phyloP scores from a whole-genome alignment of 2,329 filamentous ascomycete genomes.

The Aspergillus sp. region DNA sequence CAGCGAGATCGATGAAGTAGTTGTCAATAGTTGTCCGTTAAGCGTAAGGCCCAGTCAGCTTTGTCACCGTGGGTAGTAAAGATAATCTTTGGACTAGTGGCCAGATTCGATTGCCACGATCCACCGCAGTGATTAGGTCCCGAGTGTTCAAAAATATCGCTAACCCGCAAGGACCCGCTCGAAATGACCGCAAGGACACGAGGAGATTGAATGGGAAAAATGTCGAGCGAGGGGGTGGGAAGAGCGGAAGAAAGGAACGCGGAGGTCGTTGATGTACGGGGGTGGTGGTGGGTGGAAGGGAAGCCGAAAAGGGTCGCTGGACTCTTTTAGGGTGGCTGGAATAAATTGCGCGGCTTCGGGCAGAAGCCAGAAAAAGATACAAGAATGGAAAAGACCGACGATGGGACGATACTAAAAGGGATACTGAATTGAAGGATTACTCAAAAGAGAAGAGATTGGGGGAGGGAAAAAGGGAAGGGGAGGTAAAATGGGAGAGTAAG shows the following conservation, averaged over 20 bases:
- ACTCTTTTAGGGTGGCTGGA: slow-evolving; percentile 34
- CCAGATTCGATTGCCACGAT: slow-evolving; percentile 17
- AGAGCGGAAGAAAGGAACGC: slow-evolving; percentile 19
- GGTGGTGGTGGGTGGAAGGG: slow-evolving; percentile 12
- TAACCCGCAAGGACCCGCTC: slow-evolving; percentile 20
- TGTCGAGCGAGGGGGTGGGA: slow-evolving; percentile 22
- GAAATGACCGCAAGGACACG: slow-evolving; percentile 22
- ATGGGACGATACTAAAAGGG: slow-evolving; percentile 15
- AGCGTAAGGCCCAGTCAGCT: slow-evolving; percentile 14
- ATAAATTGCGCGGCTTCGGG: slow-evolving; percentile 32
- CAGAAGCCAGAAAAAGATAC: slow-evolving; percentile 26
- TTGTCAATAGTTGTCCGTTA: slow-evolving; percentile 13
- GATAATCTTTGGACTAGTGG: slow-evolving; percentile 17
- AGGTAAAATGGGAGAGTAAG: slow-evolving; percentile 25
- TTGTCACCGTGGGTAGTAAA: slow-evolving; percentile 8
- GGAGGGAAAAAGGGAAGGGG: slow-evolving; percentile 10
- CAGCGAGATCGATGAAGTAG: slow-evolving; percentile 14
- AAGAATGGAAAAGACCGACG: slow-evolving; percentile 22
- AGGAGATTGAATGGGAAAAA: slow-evolving; percentile 23
- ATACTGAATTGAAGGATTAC: slow-evolving; percentile 14
- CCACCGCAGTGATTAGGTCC: slow-evolving; percentile 19
- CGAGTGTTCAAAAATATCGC: slow-evolving; percentile 19
- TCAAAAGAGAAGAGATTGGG: slow-evolving; percentile 15
- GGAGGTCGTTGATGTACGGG: slow-evolving; percentile 21
- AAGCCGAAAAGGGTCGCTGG: slow-evolving; percentile 36